phyloP scores from a whole-genome alignment of 108 stramenopile species.

The Cyclotella cryptica region DNA sequence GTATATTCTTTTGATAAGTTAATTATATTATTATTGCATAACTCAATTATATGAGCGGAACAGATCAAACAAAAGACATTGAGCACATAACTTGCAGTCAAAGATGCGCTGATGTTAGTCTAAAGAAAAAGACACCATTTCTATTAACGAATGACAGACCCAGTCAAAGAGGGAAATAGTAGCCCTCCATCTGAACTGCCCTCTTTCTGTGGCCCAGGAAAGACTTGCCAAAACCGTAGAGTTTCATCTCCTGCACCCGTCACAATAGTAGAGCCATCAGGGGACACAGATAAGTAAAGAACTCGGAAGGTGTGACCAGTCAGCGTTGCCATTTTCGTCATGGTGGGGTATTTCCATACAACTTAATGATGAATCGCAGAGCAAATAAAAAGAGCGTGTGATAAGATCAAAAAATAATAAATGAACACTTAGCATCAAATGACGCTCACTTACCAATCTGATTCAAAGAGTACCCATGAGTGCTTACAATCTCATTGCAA shows the following conservation, averaged over 20 bases:
- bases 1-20: too few species aligned
- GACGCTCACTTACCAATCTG: conserved; percentile 81
- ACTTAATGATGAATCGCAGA: conserved; percentile 44
- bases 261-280: conserved; percentile 97
- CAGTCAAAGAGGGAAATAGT: conserved; percentile 82
- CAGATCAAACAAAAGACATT: too few species aligned
- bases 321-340: conserved; percentile 96
- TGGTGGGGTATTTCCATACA: conserved; percentile 85
- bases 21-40: too few species aligned
- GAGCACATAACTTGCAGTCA: neutral
- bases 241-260: conserved; percentile 99
- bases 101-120: neutral
- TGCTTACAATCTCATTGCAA: conserved; percentile 97
- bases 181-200: conserved; percentile 78
- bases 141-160: conserved; percentile 83
- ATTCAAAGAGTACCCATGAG: conserved; percentile 98
- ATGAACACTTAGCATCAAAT: neutral
- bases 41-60: too few species aligned
- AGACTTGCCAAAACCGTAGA: conserved; percentile 99
- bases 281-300: conserved; percentile 95
- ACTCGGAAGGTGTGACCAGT: conserved; percentile 98
- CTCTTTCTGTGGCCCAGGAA: conserved; percentile 91
- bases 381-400: neutral
- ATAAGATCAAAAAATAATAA: neutral
- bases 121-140: neutral